Percentiles rank a stretch among this genome's conserved stretches.
These are phyloP conservation scores for Pichia thaimueangensis DNA, from an alignment of 805 yeast genomes.

Conservation along the genomic window DNA sequence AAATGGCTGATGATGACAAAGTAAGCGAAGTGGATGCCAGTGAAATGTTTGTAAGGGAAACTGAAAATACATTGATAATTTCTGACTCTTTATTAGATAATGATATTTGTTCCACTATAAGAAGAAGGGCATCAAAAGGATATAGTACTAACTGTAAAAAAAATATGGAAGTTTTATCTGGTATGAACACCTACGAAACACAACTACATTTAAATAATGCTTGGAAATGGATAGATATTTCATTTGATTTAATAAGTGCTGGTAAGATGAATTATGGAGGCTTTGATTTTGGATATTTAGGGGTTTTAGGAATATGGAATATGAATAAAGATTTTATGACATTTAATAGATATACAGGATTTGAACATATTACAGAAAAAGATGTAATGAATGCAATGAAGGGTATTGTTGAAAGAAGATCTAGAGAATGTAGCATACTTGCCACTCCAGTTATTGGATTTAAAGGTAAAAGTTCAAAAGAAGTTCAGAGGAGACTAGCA, in stretches of 20 bases:
- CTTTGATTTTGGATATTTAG: conserved; percentile 79
- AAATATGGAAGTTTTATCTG: conserved; percentile 56
- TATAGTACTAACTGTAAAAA: conserved; percentile 63
- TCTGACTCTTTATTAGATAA: conserved; percentile 41
- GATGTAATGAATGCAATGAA: conserved; percentile 46
- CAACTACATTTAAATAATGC: conserved; percentile 61
- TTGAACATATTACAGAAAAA: conserved; percentile 30
- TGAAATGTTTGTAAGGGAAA: conserved; percentile 24
- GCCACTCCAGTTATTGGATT: conserved; percentile 37
- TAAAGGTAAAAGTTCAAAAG: conserved; percentile 41
- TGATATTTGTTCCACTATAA: conserved; percentile 70
- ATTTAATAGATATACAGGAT: conserved; percentile 37
- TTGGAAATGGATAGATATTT: conserved; percentile 87
- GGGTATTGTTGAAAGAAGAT: conserved; percentile 37
- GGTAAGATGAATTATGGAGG: conserved; percentile 64
- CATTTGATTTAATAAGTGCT: conserved; percentile 55
- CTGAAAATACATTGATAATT: conserved; percentile 15
- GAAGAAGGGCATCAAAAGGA: conserved; percentile 64
- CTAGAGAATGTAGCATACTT: conserved; percentile 41
- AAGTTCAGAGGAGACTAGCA: conserved; percentile 69
- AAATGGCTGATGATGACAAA: background rate
- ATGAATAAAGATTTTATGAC: conserved; percentile 45
- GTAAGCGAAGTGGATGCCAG: conserved; percentile 3
- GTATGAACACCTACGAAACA: conserved; percentile 43
- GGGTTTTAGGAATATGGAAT: conserved; percentile 87